These are phyloP conservation scores for Solanum hybrid DNA, from an alignment of 305 asterid genomes.

Conservation along the genomic window DNA sequence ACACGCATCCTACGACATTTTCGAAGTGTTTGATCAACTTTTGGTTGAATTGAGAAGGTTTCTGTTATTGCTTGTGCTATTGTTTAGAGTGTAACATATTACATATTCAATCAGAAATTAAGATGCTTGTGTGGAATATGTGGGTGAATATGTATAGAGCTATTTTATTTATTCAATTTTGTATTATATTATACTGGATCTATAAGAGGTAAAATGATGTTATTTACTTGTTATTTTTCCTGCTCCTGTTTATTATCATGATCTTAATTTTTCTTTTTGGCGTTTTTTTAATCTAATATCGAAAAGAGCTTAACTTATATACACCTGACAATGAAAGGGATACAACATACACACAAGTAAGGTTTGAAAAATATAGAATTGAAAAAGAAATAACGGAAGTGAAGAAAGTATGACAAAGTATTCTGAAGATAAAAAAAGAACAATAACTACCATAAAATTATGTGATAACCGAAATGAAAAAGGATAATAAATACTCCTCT, in stretches of 20 bases:
- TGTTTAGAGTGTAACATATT: neutral
- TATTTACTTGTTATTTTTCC: neutral
- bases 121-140: neutral
- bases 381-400: neutral
- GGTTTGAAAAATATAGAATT: neutral
- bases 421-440: neutral
- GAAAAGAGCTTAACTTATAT: neutral
- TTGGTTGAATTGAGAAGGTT: neutral
- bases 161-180: neutral
- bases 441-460: neutral
- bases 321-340: neutral
- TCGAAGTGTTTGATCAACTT: neutral
- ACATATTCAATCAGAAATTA: too few species aligned
- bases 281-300: neutral
- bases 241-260: neutral
- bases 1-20: neutral
- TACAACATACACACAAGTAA: neutral
- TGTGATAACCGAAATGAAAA: neutral
- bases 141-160: neutral
- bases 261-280: neutral
- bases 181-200: neutral
- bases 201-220: neutral
- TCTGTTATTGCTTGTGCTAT: neutral
- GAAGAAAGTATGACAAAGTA: neutral
- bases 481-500: neutral